Evolutionary conservation across 129 eudicot species (phyloP).

Genomic region (Rutidosis leptorrhynchoides): DNA sequence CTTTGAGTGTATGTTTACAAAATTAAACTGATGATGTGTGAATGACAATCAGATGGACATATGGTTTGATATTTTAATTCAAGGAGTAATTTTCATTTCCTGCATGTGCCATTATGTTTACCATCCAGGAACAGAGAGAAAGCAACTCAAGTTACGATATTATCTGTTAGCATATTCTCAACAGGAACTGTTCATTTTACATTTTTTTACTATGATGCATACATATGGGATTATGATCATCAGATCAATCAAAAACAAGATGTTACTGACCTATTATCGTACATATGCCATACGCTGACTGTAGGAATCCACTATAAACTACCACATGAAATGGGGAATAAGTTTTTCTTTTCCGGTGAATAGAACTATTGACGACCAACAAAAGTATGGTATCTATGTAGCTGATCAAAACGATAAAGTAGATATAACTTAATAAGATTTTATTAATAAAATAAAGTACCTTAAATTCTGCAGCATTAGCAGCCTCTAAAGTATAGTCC

Average conservation of each 20-base stretch:
- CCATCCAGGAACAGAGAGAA: slow-evolving; percentile 17
- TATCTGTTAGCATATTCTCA: neutral
- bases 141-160: neutral
- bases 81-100: slow-evolving; percentile 5
- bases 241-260: neutral
- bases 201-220: neutral
- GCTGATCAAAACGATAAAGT: neutral
- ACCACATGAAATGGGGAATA: neutral
- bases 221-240: neutral
- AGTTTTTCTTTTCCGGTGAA: neutral
- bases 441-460: slow-evolving; percentile 34
- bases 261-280: too few relatives aligned
- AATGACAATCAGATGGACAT: neutral
- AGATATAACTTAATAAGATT: slow-evolving; percentile 2
- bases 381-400: slow-evolving; percentile 22
- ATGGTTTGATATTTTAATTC: neutral
- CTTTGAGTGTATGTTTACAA: slow-evolving; percentile 15
- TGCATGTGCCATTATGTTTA: slow-evolving; percentile 10
- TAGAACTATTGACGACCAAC: neutral
- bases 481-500: slow-evolving; percentile 91
- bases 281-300: too few relatives aligned
- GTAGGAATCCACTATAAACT: too few relatives aligned
- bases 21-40: neutral
- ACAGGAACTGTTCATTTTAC: slow-evolving; percentile 22
- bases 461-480: slow-evolving; percentile 75